phyloP scores from a whole-genome alignment of 306 rosid species.

The Castanea sativa region DNA sequence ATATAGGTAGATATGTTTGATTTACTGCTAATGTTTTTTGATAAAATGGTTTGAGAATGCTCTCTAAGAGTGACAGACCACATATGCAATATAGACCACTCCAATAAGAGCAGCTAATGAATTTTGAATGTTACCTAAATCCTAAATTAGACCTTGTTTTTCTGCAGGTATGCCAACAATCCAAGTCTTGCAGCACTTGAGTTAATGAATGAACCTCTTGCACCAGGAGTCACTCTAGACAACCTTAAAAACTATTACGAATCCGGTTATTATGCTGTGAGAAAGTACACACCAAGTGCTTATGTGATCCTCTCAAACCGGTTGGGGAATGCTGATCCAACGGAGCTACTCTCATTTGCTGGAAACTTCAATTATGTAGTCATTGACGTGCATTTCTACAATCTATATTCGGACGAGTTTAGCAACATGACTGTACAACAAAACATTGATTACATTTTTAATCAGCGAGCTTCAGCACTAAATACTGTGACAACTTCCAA shows the following conservation, averaged over 20 bases:
- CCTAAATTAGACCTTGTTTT: neutral
- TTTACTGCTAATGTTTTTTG: neutral
- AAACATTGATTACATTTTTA: conserved; percentile 34
- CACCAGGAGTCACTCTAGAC: conserved; percentile 30
- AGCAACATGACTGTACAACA: conserved; percentile 38
- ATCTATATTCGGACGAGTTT: conserved; percentile 32
- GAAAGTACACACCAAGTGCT: conserved; percentile 38
- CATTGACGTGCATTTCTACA: conserved; percentile 67
- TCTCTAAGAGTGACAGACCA: neutral
- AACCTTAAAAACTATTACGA: conserved; percentile 42
- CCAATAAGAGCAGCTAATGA: neutral
- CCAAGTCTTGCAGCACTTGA: conserved; percentile 44
- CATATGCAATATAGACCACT: neutral
- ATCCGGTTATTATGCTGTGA: conserved; percentile 46
- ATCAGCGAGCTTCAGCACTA: conserved; percentile 46
- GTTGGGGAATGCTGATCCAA: conserved; percentile 26
- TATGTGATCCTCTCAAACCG: conserved; percentile 59
- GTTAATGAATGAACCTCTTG: conserved; percentile 59
- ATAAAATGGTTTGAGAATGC: neutral
- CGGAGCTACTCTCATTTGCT: conserved; percentile 46
- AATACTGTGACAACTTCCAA: conserved; percentile 32
- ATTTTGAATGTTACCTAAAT: neutral
- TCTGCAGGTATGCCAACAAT: conserved; percentile 39
- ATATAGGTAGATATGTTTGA: neutral
- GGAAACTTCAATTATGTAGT: conserved; percentile 25